Conservation (phyloP, 441 rosid species). For the Pelargonium cotyledonis region DNA sequence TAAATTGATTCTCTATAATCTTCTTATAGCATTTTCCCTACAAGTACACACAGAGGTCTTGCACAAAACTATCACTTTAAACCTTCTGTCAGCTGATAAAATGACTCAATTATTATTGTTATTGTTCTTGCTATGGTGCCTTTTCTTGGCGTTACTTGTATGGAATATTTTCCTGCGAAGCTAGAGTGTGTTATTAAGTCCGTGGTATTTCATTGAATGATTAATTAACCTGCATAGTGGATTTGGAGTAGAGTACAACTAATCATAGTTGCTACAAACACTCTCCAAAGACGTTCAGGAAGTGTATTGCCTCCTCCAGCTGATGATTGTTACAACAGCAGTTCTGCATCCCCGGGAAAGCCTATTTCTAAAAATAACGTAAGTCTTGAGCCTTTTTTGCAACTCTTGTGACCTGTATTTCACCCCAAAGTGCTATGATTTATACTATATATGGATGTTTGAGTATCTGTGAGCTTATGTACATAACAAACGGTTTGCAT, state of each 20-base stretch:
- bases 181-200: too few relatives aligned
- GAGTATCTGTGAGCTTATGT: neutral
- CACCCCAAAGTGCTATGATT: neutral
- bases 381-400: conserved; percentile 17
- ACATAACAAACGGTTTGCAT: neutral
- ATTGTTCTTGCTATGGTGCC: too few relatives aligned
- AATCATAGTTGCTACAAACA: conserved; percentile 47
- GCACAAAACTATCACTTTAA: too few relatives aligned
- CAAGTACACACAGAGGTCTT: too few relatives aligned
- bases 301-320: conserved; percentile 53
- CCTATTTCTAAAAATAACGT: conserved; percentile 45
- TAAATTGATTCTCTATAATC: neutral
- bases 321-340: conserved; percentile 41
- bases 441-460: neutral
- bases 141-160: neutral
- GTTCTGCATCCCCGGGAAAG: conserved; percentile 38
- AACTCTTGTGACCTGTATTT: too few relatives aligned
- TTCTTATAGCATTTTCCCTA: neutral
- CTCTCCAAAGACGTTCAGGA: conserved; percentile 43
- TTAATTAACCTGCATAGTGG: conserved; percentile 23
- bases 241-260: conserved; percentile 53
- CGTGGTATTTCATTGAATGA: conserved; percentile 7
- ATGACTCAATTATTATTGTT: too few relatives aligned
- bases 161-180: neutral
- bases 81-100: too few relatives aligned